These are phyloP conservation scores for Mycena vulgaris DNA, from an alignment of 768 basidiomycete species.

Conservation along the genomic window DNA sequence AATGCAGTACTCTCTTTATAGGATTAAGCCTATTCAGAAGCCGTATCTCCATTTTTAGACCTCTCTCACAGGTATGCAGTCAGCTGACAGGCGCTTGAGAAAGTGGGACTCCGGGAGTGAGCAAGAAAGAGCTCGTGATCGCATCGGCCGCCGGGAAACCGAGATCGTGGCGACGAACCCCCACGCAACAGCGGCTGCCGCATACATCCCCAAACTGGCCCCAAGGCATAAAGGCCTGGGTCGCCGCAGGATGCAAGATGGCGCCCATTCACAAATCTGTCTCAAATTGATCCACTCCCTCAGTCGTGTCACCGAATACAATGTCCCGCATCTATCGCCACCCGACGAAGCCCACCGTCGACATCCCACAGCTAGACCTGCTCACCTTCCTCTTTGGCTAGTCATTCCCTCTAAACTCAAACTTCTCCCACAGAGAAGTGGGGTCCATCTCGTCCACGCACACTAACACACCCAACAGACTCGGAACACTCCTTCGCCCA, in stretches of 20 bases:
- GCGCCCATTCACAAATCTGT: slow-evolving; percentile 19
- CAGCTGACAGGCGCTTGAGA: slow-evolving; percentile 18
- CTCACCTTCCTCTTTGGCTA: slow-evolving; percentile 28
- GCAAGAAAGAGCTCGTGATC: slow-evolving; percentile 16
- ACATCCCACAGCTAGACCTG: slow-evolving; percentile 29
- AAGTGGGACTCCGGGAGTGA: slow-evolving; percentile 22
- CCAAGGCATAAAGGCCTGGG: slow-evolving; percentile 22
- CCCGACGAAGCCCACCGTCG: slow-evolving; percentile 27
- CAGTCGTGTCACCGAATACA: slow-evolving; percentile 25
- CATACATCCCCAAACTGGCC: slow-evolving; percentile 15
- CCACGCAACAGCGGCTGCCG: slow-evolving; percentile 22
- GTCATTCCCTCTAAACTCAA: slow-evolving; percentile 27
- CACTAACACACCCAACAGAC: slow-evolving; percentile 27
- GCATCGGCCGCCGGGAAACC: slow-evolving; percentile 24
- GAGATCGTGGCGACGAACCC: slow-evolving; percentile 25
- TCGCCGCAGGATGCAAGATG: slow-evolving; percentile 24
- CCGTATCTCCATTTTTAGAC: slow-evolving; percentile 14
- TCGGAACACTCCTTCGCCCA: slow-evolving; percentile 28
- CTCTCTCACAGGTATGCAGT: slow-evolving; percentile 18
- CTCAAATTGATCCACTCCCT: slow-evolving; percentile 22
- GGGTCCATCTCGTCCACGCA: slow-evolving; percentile 24
- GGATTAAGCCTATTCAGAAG: slow-evolving; percentile 2
- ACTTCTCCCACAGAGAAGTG: slow-evolving; percentile 26
- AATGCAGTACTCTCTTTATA: background rate
- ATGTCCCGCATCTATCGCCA: slow-evolving; percentile 30